These are phyloP conservation scores for Hebeloma cylindrosporum DNA, from an alignment of 768 basidiomycete species.

Conservation along the genomic window DNA sequence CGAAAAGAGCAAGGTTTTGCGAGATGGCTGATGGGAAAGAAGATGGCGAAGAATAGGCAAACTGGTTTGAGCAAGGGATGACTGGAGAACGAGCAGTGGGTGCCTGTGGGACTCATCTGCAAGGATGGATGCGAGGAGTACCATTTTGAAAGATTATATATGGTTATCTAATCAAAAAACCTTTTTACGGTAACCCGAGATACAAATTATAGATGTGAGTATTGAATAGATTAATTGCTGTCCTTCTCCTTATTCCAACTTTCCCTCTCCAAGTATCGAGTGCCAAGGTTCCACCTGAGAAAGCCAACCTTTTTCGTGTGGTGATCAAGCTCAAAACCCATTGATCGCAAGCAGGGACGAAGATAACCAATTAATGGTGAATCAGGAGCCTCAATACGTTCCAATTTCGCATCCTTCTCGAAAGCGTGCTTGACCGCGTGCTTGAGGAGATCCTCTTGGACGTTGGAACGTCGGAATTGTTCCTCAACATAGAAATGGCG, in stretches of 20 bases:
- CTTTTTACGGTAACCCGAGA: too few species aligned
- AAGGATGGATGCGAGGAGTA: conserved; percentile 21
- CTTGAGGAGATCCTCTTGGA: conserved; percentile 68
- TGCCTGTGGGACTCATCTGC: conserved; percentile 27
- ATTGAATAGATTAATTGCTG: conserved; percentile 5
- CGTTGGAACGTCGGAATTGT: conserved; percentile 50
- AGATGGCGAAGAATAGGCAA: conserved; percentile 55
- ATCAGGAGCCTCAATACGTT: conserved; percentile 45
- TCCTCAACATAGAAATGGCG: conserved; percentile 78
- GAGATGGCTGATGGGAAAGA: conserved; percentile 26
- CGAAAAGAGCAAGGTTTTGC: conserved; percentile 46
- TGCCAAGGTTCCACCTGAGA: conserved; percentile 53
- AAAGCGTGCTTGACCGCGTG: conserved; percentile 63
- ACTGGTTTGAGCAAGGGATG: conserved; percentile 56
- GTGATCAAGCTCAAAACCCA: conserved; percentile 51
- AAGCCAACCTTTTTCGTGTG: conserved; percentile 50
- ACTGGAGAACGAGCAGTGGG: conserved; percentile 56
- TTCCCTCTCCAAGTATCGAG: conserved; percentile 42
- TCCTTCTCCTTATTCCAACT: conserved; percentile 40
- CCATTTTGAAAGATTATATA: conserved; percentile 23
- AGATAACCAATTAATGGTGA: conserved; percentile 55
- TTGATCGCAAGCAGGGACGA: conserved; percentile 40
- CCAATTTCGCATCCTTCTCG: conserved; percentile 37
- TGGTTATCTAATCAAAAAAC: conserved; percentile 11
- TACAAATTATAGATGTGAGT: too few species aligned